Conservation (phyloP, 1,139 yeast species). For the Suhomyces coccinellae region DNA sequence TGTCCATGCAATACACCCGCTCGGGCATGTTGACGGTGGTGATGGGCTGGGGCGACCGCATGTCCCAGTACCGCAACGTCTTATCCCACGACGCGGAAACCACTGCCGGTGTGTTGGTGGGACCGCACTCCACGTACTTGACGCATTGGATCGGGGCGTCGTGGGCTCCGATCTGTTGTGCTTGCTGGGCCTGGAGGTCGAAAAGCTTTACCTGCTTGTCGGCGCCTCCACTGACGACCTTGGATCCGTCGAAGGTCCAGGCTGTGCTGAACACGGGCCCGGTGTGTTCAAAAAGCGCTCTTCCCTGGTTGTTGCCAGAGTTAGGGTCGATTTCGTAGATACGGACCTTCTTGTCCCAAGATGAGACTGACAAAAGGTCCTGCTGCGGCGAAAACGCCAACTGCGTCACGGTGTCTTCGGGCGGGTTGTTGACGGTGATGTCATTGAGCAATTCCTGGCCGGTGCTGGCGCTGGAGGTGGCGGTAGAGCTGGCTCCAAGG, state of each 20-base stretch:
- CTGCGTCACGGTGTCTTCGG: slow-evolving; percentile 90
- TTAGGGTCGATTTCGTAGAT: slow-evolving; percentile 80
- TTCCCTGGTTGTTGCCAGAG: slow-evolving; percentile 72
- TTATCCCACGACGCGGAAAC: slow-evolving; percentile 98
- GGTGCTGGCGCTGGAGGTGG: slow-evolving; percentile 41
- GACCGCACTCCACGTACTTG: slow-evolving; percentile 80
- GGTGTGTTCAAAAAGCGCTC: slow-evolving; percentile 87
- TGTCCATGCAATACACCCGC: slow-evolving; percentile 87
- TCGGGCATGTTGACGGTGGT: slow-evolving; percentile 85
- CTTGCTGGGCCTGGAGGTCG: slow-evolving; percentile 80
- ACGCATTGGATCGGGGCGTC: slow-evolving; percentile 78
- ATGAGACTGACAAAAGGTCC: slow-evolving; percentile 75
- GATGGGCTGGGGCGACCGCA: slow-evolving; percentile 82
- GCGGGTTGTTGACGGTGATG: slow-evolving; percentile 76
- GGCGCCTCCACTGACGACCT: slow-evolving; percentile 88
- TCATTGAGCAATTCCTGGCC: slow-evolving; percentile 76
- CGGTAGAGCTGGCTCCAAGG: slow-evolving; percentile 20
- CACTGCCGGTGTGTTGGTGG: slow-evolving; percentile 75
- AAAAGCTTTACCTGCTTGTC: slow-evolving; percentile 86
- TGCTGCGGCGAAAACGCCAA: slow-evolving; percentile 90
- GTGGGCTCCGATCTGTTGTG: slow-evolving; percentile 83
- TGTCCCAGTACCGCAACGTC: slow-evolving; percentile 91
- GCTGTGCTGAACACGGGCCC: slow-evolving; percentile 83
- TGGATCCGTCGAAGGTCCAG: slow-evolving; percentile 86
- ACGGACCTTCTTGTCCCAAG: slow-evolving; percentile 96